Evolutionary conservation across 2,329 filamentous ascomycete species (phyloP), one percentile per base, ranked within the genome.

Genomic region (Fusarium sacchari): DNA sequence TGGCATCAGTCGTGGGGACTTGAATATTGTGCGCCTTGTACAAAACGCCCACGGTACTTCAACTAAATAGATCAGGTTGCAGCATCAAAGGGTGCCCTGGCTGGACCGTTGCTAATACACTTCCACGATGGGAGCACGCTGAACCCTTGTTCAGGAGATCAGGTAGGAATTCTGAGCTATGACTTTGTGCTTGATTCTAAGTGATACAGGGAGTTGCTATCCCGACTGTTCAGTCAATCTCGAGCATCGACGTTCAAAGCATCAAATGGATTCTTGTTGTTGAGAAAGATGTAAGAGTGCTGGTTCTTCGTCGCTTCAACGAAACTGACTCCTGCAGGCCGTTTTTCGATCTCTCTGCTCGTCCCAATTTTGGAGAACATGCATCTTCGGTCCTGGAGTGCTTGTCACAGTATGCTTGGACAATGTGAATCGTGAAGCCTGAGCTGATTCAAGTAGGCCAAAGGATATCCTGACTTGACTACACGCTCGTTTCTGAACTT

Each of bases 381-480:
- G 83, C 2, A 34, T 82, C 5, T 83, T 84, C 5, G 87, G 88
- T 0, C 82, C 85, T n/a, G 92, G 93, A 0, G 82, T 94, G n/a
- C 79, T 94, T 1, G 76, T 95, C 28, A 95, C 93, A 7, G 92
- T 92, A 83, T 40, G 11, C 3, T 12, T 15, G 26, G 7, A 14
- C 11, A 14, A 8, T 7, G 5, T 14, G 12, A n/a, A 13, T 5
- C 22, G 6, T 6, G 8, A 20, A 15, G 6, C 15, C 8, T 14
- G 47, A 39, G 24, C 56, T 76, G 20, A 76, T 18, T 1, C 1
- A 12, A 5, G 6, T 60, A 94, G 92, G 94, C 90, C 2, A 96
- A 95, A 84, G 94, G 94, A 5, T 96, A 94, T 77, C 93, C 94
- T 0, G 94, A 96, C 75, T 83, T 96, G 53, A 86, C 88, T 3